These are phyloP conservation scores for Selaginella moellendorffii DNA, from an alignment of 75 land plant genomes.

Conservation along the genomic window DNA sequence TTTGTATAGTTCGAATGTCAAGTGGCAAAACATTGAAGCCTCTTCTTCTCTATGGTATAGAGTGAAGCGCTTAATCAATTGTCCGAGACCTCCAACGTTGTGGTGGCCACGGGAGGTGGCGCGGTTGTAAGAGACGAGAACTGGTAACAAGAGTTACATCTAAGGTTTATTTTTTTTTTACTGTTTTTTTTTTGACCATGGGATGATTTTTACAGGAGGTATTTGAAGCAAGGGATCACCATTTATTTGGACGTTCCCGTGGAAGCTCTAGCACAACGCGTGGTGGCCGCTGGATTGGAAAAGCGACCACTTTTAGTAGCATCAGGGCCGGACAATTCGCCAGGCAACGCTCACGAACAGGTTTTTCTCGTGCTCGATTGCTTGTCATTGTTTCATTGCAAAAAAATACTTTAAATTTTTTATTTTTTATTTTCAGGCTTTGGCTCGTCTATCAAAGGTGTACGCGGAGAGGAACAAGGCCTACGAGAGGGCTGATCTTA, in stretches of 20 bases:
- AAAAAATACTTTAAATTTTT: too few relatives aligned
- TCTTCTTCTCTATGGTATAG: slow-evolving; percentile 22
- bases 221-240: slow-evolving; percentile 63
- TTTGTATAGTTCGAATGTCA: slow-evolving; percentile 9
- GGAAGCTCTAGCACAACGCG: slow-evolving; percentile 69
- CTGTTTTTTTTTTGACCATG: background rate
- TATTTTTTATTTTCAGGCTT: slow-evolving; percentile 52
- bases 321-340: slow-evolving; percentile 34
- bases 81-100: slow-evolving; percentile 45
- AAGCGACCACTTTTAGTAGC: slow-evolving; percentile 71
- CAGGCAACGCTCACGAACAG: slow-evolving; percentile 33
- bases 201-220: slow-evolving; percentile 28
- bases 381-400: too few relatives aligned
- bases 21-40: background rate
- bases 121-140: slow-evolving; percentile 65
- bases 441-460: slow-evolving; percentile 24
- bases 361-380: too few relatives aligned
- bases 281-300: slow-evolving; percentile 57
- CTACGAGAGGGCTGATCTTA: slow-evolving; percentile 60
- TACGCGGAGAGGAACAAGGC: slow-evolving; percentile 31
- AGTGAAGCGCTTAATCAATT: slow-evolving; percentile 54
- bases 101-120: slow-evolving; percentile 97
- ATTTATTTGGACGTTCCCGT: slow-evolving; percentile 88
- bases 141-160: slow-evolving; percentile 26
- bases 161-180: background rate